Percentiles rank a stretch among this genome's conserved stretches.
These are phyloP conservation scores for Monotropa hypopitys DNA, from an alignment of 179 eudicot genomes.

Conservation along the genomic window DNA sequence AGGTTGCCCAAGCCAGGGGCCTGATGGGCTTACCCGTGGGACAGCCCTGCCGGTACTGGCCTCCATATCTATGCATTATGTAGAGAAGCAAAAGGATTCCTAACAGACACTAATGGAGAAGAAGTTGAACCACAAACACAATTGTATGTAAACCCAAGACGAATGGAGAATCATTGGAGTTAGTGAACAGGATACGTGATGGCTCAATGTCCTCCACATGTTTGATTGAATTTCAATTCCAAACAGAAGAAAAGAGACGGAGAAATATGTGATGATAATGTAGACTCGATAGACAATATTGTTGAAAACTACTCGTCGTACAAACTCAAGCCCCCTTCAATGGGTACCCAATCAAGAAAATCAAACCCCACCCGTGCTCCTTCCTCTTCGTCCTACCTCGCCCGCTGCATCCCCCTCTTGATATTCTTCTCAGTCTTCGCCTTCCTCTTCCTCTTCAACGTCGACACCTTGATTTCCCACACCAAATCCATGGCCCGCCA, in stretches of 20 bases:
- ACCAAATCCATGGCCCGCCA: constrained; percentile 3
- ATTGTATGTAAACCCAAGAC: background rate
- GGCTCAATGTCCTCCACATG: background rate
- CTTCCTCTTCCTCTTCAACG: constrained; percentile 4
- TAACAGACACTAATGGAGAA: background rate
- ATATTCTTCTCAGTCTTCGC: constrained; percentile 1
- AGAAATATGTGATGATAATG: background rate
- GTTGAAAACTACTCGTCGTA: background rate
- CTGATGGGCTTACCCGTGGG: too few species aligned
- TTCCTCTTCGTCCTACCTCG: background rate
- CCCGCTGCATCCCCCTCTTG: background rate
- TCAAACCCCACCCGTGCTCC: background rate
- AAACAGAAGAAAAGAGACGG: background rate
- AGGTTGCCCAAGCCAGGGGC: too few species aligned
- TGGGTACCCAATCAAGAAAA: constrained; percentile 1
- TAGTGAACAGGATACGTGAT: background rate
- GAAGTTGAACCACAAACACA: constrained; percentile 3
- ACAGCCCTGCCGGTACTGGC: too few species aligned
- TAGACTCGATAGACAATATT: background rate
- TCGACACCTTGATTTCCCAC: background rate
- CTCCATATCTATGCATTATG: too few species aligned
- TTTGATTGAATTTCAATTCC: background rate
- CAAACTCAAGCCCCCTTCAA: background rate
- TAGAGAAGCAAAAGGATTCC: background rate
- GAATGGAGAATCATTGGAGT: background rate